phyloP scores from a whole-genome alignment of 495 filamentous ascomycete species.

The Daldinia grandis region DNA sequence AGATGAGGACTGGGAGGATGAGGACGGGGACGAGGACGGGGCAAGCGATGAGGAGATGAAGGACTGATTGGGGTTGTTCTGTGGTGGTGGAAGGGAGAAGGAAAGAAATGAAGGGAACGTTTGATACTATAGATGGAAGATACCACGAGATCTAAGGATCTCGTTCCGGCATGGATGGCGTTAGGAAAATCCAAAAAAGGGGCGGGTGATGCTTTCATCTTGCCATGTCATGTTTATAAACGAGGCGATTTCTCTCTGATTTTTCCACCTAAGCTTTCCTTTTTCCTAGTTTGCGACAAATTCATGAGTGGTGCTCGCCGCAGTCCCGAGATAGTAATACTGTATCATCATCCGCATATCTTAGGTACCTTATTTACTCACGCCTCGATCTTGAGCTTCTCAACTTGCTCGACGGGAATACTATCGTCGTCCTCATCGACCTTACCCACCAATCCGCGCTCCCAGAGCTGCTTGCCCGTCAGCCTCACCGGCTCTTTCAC shows the following conservation, averaged over 20 bases:
- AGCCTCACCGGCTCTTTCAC: constrained; percentile 70
- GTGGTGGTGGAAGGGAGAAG: constrained; percentile 32
- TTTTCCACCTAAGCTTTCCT: constrained; percentile 6
- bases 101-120: constrained; percentile 34
- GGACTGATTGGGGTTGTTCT: constrained; percentile 2
- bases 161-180: constrained; percentile 40
- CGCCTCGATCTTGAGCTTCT: constrained; percentile 70
- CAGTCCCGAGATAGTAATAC: neutral
- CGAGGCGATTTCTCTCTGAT: constrained; percentile 12
- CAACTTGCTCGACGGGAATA: constrained; percentile 63
- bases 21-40: constrained; percentile 58
- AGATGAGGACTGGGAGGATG: constrained; percentile 61
- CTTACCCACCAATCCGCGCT: constrained; percentile 78
- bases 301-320: constrained; percentile 39
- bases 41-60: constrained; percentile 53
- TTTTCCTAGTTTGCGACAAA: constrained; percentile 38
- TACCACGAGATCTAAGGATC: constrained; percentile 37
- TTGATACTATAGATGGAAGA: constrained; percentile 31
- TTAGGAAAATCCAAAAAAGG: constrained; percentile 41
- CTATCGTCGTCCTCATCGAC: constrained; percentile 66
- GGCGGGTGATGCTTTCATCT: constrained; percentile 17
- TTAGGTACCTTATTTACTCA: constrained; percentile 11
- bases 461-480: constrained; percentile 86
- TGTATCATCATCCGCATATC: too few species aligned
- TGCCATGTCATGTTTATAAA: constrained; percentile 17